Base-by-base conservation (phyloP, 2,329 filamentous ascomycete species). In the Apiospora aurea region DNA sequence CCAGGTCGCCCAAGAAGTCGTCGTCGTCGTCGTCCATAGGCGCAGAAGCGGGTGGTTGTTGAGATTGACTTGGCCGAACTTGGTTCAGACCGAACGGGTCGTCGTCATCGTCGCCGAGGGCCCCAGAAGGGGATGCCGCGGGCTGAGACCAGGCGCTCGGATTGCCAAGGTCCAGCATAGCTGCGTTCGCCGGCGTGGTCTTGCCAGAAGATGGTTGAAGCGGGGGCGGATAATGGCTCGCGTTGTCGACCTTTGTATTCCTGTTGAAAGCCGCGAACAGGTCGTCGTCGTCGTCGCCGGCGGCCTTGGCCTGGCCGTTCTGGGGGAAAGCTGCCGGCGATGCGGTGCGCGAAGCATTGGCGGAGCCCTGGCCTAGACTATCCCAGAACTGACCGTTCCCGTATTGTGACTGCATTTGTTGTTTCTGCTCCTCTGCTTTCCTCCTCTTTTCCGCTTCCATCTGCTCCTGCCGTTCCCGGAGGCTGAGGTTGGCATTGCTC, bases 81-180 rank as follows among this genome's bases (percentile, higher is more conserved):
- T 92, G 85, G 72, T 87, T 91, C 47, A 98, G 84, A 0, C 94
- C 96, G 80, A 98, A 98, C 1, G 95, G 94, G 79, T 97, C 94
- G 76, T 97, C 94, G 72, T 96, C 92, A 43, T 64, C 68, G 26
- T 89, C 86, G 16, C 81, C 83, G 73, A 91, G 83, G 0, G 76
- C 80, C 14, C 78, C 79, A 61, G 77, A 77, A 70, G 79, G 78
- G 1, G 81, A 75, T 24, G 76, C 72, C 4, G 78, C 64, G 38
- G 83, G 79, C 70, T 83, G 76, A 34, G 78, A 82, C 90, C 90
- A 92, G 1, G 89, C 85, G 71, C 80, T 84, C 1, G 90, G 87
- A 71, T 85, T 84, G 71, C 83, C 85, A 67, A 92, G 81, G 77
- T 91, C 86, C 16, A 89, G 79, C 13, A 79, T 82, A 7, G 83